phyloP scores from a whole-genome alignment of 306 rosid genomes.

The Lagenaria siceraria region DNA sequence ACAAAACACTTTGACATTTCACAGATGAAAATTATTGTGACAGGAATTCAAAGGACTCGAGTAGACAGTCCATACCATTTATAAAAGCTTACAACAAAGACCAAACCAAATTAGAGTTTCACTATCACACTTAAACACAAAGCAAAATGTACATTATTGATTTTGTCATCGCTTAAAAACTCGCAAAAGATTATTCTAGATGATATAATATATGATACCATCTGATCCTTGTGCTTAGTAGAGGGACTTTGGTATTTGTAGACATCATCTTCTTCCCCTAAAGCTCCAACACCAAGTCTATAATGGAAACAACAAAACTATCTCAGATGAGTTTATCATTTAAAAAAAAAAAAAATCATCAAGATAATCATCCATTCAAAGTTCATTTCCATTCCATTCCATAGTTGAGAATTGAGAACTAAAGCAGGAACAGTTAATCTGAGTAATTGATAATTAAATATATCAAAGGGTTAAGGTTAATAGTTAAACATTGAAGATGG shows the following conservation, averaged over 20 bases:
- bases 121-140: neutral
- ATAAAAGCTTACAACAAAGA: neutral
- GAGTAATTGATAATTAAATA: neutral
- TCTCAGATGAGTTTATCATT: neutral
- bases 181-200: slow-evolving; percentile 9
- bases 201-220: slow-evolving; percentile 26
- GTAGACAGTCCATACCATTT: neutral
- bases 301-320: slow-evolving; percentile 26
- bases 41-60: neutral
- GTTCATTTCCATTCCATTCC: neutral
- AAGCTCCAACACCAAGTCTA: slow-evolving; percentile 97
- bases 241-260: neutral
- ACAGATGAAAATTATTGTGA: neutral
- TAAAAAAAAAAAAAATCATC: neutral
- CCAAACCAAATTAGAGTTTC: neutral
- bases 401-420: neutral
- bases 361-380: slow-evolving; percentile 1
- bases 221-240: slow-evolving; percentile 3
- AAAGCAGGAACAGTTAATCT: neutral
- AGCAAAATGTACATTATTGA: neutral
- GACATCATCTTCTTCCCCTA: slow-evolving; percentile 17
- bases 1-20: neutral
- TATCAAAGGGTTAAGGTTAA: neutral
- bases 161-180: slow-evolving; percentile 11
- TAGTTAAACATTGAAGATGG: neutral